Evolutionary conservation across 2,329 filamentous ascomycete genomes (phyloP).

Genomic region (Hypoxylon sp.): DNA sequence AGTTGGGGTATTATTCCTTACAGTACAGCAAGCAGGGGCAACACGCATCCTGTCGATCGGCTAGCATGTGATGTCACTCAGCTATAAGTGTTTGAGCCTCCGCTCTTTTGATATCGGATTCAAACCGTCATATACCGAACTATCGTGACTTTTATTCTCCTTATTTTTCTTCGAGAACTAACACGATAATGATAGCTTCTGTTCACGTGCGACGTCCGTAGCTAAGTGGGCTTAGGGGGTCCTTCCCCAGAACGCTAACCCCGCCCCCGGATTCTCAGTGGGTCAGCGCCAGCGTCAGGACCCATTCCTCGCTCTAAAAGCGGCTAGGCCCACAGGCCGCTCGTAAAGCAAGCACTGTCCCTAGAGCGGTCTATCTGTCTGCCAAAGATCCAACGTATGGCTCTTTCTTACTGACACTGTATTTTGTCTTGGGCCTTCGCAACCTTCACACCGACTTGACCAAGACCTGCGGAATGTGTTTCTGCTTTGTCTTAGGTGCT

Average conservation of each 20-base stretch:
- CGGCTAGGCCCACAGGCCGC: constrained; percentile 26
- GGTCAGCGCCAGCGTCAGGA: constrained; percentile 27
- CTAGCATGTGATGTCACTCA: constrained; percentile 37
- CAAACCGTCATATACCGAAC: background rate
- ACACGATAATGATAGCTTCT: constrained; percentile 14
- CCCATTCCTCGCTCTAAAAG: constrained; percentile 16
- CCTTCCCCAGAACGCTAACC: constrained; percentile 37
- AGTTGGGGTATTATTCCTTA: constrained; percentile 42
- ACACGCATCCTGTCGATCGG: constrained; percentile 26
- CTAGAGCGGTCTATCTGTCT: constrained; percentile 13
- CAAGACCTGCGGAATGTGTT: background rate
- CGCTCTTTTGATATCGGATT: constrained; percentile 8
- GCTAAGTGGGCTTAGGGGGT: constrained; percentile 33
- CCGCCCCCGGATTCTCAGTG: constrained; percentile 45
- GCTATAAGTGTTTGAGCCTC: constrained; percentile 30
- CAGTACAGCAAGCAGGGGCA: constrained; percentile 17
- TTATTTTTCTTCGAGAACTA: constrained; percentile 13
- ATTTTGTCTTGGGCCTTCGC: constrained; percentile 5
- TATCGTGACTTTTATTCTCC: constrained; percentile 7
- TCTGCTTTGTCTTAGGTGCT: constrained; percentile 5
- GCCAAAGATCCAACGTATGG: constrained; percentile 8
- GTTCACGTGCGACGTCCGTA: constrained; percentile 33
- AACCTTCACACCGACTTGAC: constrained; percentile 5
- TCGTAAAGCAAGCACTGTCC: constrained; percentile 22
- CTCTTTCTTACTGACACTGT: constrained; percentile 14